Percentiles rank a stretch among this genome's conserved stretches.
These are phyloP conservation scores for Pestalotiopsis fici DNA, from an alignment of 2,329 filamentous ascomycete species.

Conservation along the genomic window DNA sequence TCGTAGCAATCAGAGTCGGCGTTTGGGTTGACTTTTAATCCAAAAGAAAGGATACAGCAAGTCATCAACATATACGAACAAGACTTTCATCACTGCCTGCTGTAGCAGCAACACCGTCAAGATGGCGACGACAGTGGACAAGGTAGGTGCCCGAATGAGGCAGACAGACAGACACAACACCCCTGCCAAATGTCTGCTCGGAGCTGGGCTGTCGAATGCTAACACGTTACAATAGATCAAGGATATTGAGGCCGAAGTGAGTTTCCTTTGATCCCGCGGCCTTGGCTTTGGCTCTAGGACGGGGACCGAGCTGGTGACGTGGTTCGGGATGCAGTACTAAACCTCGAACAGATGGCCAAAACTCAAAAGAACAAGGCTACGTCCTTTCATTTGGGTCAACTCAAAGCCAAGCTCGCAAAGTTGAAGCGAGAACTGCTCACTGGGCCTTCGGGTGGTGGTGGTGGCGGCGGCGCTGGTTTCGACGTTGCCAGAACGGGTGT, in stretches of 20 bases:
- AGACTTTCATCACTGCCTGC: background rate
- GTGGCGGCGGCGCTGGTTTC: slow-evolving; percentile 86
- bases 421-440: slow-evolving; percentile 94
- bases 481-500: slow-evolving; percentile 98
- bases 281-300: slow-evolving; percentile 10
- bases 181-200: slow-evolving; percentile 11
- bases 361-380: slow-evolving; percentile 98
- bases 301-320: background rate
- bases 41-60: background rate
- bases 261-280: slow-evolving; percentile 24
- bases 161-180: background rate
- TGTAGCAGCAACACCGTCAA: slow-evolving; percentile 37
- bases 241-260: slow-evolving; percentile 91
- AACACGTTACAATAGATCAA: slow-evolving; percentile 70
- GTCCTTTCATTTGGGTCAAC: slow-evolving; percentile 88
- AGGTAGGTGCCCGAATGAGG: slow-evolving; percentile 59
- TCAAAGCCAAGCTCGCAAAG: slow-evolving; percentile 98
- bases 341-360: slow-evolving; percentile 72
- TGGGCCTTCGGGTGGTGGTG: slow-evolving; percentile 63
- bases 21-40: background rate
- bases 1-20: background rate
- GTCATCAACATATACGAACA: background rate
- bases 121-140: slow-evolving; percentile 98
- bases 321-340: slow-evolving; percentile 13
- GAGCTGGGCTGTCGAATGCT: slow-evolving; percentile 26